These are phyloP conservation scores for Solidago caesia DNA, from an alignment of 129 eudicot genomes.

Conservation along the genomic window DNA sequence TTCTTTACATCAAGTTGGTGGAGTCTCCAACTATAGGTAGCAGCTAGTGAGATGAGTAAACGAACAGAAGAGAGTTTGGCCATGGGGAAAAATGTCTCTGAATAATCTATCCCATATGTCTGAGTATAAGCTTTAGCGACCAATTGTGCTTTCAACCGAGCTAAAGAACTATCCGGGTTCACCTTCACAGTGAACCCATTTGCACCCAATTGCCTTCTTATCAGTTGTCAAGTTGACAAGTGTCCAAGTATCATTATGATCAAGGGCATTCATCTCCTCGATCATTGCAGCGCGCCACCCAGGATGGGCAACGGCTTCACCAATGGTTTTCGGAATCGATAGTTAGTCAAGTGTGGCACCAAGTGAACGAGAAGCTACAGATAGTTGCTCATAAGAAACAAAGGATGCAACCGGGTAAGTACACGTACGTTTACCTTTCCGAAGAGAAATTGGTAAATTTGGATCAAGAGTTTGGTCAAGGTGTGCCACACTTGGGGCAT, in stretches of 20 bases:
- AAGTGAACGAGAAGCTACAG: not conserved
- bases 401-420: not conserved
- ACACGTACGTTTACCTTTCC: not conserved
- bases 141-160: not conserved
- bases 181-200: not conserved
- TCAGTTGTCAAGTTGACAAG: not conserved
- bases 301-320: not conserved
- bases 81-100: too few species aligned
- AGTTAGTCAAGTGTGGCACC: not conserved
- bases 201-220: not conserved
- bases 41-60: not conserved
- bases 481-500: not conserved
- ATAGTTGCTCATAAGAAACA: not conserved
- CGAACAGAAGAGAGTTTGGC: not conserved
- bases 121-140: not conserved
- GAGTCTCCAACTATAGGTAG: not conserved
- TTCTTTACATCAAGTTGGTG: conserved; percentile 15
- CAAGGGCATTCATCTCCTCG: not conserved
- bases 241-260: not conserved
- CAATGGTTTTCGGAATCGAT: not conserved
- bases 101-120: not conserved
- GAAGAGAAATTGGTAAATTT: not conserved
- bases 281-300: not conserved
- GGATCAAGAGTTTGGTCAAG: not conserved
- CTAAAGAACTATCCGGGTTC: not conserved